phyloP scores from a whole-genome alignment of 306 rosid genomes.

The Astragalus membranaceus region DNA sequence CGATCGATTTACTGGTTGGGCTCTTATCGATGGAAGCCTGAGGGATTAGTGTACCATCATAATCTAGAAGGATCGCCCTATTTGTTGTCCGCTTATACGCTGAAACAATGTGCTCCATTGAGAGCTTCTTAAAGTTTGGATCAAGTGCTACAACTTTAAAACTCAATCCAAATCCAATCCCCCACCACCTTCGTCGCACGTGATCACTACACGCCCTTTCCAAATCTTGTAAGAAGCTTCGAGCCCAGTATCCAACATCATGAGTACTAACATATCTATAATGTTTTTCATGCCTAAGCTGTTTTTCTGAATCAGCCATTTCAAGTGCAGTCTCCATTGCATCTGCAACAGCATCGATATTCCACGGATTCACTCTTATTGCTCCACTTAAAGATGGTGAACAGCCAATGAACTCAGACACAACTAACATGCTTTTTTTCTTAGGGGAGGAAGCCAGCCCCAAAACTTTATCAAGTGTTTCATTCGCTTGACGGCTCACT shows the following conservation, averaged over 20 bases:
- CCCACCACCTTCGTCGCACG: conserved; percentile 69
- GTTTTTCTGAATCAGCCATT: conserved; percentile 65
- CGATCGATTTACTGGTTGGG: conserved; percentile 51
- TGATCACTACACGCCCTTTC: conserved; percentile 78
- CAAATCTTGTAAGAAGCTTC: conserved; percentile 74
- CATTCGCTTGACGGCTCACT: conserved; percentile 67
- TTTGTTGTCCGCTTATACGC: conserved; percentile 57
- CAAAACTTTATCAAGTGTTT: conserved; percentile 46
- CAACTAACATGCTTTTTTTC: conserved; percentile 77
- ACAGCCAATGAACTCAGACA: conserved; percentile 86
- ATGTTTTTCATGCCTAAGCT: conserved; percentile 90
- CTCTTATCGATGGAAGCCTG: conserved; percentile 63
- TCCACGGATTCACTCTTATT: conserved; percentile 88
- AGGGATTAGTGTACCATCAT: conserved; percentile 81
- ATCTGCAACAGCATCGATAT: conserved; percentile 76
- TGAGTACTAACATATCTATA: conserved; percentile 83
- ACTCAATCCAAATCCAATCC: conserved; percentile 81
- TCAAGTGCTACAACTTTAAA: conserved; percentile 84
- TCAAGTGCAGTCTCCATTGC: conserved; percentile 74
- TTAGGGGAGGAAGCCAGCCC: conserved; percentile 34
- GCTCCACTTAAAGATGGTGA: conserved; percentile 91
- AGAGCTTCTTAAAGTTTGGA: conserved; percentile 73
- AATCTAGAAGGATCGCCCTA: conserved; percentile 76
- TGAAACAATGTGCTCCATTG: conserved; percentile 69
- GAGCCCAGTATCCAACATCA: conserved; percentile 91